phyloP scores from a whole-genome alignment of 495 filamentous ascomycete species.

The Friedmanniomyces endolithicus region DNA sequence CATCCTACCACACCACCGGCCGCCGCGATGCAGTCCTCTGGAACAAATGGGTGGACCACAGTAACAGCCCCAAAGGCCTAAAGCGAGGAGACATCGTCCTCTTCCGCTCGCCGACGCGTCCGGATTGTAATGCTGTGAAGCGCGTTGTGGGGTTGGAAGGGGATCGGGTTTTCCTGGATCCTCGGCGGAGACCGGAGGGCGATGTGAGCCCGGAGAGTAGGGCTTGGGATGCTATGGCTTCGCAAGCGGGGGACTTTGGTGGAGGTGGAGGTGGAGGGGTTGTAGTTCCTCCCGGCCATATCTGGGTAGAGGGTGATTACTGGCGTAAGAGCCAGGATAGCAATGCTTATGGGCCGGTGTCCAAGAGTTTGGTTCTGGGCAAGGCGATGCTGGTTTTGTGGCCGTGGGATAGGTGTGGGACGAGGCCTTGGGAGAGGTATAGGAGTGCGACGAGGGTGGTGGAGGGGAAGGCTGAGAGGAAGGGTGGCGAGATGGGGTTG shows the following conservation, averaged over 20 bases:
- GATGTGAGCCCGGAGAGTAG: conserved; percentile 9
- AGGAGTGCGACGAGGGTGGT: conserved; percentile 14
- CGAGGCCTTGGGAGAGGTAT: conserved; percentile 14
- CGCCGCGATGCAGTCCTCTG: conserved; percentile 16
- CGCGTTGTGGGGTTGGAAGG: conserved; percentile 27
- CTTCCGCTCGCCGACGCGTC: conserved; percentile 25
- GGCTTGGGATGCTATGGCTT: conserved; percentile 9
- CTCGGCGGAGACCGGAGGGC: conserved; percentile 5
- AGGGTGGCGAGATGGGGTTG: conserved; percentile 1
- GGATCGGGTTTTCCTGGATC: conserved; percentile 23
- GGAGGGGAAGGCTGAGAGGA: background rate
- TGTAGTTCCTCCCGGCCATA: conserved; percentile 27
- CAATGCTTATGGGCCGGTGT: conserved; percentile 28
- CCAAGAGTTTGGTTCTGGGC: conserved; percentile 15
- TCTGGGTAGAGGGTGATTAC: conserved; percentile 35
- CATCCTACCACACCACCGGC: conserved; percentile 22
- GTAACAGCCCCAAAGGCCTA: background rate
- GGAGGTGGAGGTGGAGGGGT: background rate
- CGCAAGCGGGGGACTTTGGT: background rate
- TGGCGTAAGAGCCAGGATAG: conserved; percentile 27
- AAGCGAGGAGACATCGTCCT: conserved; percentile 25
- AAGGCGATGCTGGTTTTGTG: conserved; percentile 13
- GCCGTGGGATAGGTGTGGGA: conserved; percentile 13
- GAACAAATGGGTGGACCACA: background rate
- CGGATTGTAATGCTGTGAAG: conserved; percentile 26